Conservation (phyloP, 805 yeast genomes). For the Candida coquimbonensis region DNA sequence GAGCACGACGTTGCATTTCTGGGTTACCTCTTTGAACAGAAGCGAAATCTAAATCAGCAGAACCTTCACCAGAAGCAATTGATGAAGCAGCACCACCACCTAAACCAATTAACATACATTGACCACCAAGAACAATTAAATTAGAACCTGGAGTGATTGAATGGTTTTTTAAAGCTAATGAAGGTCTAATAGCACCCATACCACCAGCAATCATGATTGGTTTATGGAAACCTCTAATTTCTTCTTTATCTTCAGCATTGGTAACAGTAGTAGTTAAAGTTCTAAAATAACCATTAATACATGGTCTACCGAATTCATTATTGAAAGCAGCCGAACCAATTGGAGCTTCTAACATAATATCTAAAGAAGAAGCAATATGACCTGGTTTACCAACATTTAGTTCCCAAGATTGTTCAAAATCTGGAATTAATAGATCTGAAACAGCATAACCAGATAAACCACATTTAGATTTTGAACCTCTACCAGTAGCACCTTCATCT, state of each 20-base stretch:
- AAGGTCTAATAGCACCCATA: conserved; percentile 93
- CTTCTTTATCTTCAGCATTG: conserved; percentile 54
- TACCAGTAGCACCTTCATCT: conserved; percentile 99
- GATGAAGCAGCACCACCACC: conserved; percentile 99
- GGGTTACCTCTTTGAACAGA: conserved; percentile 99
- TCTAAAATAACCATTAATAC: conserved; percentile 93
- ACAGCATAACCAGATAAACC: conserved; percentile 93
- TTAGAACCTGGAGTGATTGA: conserved; percentile 88
- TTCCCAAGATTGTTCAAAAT: conserved; percentile 92
- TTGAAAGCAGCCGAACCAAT: conserved; percentile 97
- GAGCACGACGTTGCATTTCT: conserved; percentile 98
- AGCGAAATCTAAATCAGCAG: conserved; percentile 95
- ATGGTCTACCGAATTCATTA: conserved; percentile 98
- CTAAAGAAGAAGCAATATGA: conserved; percentile 89
- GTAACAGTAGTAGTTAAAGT: conserved; percentile 79
- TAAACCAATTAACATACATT: conserved; percentile 93
- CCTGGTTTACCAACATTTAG: conserved; percentile 76
- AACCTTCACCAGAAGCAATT: conserved; percentile 91
- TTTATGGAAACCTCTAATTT: conserved; percentile 93
- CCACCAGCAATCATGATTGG: conserved; percentile 99
- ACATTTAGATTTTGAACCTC: conserved; percentile 96
- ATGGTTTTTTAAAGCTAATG: conserved; percentile 78
- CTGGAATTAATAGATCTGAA: conserved; percentile 84
- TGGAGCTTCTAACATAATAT: conserved; percentile 96
- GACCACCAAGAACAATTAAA: conserved; percentile 94